Conservation (phyloP, 2,329 filamentous ascomycete genomes). For the Triangularia verruculosa region DNA sequence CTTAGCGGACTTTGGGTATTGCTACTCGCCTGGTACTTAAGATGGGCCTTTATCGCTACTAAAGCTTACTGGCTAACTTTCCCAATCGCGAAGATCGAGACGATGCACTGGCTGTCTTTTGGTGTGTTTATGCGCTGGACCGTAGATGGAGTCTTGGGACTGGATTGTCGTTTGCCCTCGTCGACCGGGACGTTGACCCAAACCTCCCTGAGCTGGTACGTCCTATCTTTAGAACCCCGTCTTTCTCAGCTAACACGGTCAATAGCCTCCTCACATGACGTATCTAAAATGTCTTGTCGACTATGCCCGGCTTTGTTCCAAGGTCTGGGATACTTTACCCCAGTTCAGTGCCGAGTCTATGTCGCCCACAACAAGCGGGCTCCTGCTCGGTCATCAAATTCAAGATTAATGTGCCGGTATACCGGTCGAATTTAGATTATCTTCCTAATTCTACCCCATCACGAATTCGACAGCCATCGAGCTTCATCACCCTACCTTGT, state of each 20-base stretch:
- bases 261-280: too few relatives aligned
- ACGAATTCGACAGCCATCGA: background rate
- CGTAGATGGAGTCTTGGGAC: constrained; percentile 52
- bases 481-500: background rate
- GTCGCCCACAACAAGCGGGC: constrained; percentile 38
- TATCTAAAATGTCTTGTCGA: constrained; percentile 48
- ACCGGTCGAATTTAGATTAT: background rate
- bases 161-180: constrained; percentile 46
- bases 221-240: too few relatives aligned
- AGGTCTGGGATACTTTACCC: constrained; percentile 45
- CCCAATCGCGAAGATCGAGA: constrained; percentile 31
- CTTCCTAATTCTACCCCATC: background rate
- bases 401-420: background rate
- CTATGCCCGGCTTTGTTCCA: constrained; percentile 45
- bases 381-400: background rate
- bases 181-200: constrained; percentile 49
- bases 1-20: constrained; percentile 41
- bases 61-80: constrained; percentile 40
- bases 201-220: constrained; percentile 45
- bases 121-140: constrained; percentile 51
- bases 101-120: constrained; percentile 42
- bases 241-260: background rate
- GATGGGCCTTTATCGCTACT: constrained; percentile 46
- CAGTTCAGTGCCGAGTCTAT: constrained; percentile 31
- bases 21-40: constrained; percentile 46